phyloP scores from a whole-genome alignment of 1,284 basidiomycete species.

The Leccinum subrobustum region DNA sequence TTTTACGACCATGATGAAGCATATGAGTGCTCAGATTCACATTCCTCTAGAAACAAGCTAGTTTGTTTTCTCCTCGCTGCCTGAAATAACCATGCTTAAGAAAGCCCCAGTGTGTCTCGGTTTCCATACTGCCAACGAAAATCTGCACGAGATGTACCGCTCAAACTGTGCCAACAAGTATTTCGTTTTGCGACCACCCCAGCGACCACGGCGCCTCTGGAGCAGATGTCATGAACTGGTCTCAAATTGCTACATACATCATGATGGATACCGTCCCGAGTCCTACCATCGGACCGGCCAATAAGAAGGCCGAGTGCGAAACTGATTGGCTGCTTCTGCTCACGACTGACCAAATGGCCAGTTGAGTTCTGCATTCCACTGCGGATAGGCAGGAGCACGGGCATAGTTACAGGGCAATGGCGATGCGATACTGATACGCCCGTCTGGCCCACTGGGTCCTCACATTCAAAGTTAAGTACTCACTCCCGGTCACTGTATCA shows the following conservation, averaged over 20 bases:
- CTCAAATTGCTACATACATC: background rate
- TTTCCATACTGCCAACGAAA: background rate
- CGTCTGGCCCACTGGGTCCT: no score
- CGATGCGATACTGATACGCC: background rate
- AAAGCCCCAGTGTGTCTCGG: background rate
- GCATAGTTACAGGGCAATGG: no score
- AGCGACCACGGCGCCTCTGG: background rate
- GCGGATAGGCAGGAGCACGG: background rate
- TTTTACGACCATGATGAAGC: no score
- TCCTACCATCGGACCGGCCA: background rate
- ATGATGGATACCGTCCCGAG: background rate
- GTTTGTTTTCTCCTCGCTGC: background rate
- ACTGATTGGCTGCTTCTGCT: background rate
- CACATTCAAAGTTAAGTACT: background rate
- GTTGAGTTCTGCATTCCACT: background rate
- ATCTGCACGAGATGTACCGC: no score
- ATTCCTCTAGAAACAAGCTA: no score
- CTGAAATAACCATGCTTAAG: background rate
- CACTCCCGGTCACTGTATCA: no score
- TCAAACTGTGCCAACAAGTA: no score
- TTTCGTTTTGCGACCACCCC: no score
- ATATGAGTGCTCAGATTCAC: no score
- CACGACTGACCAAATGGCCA: background rate
- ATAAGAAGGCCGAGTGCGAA: background rate
- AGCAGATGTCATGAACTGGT: no score